A percentile compares a stretch with the other conserved stretches of the same genome.
phyloP scores from a whole-genome alignment of 768 basidiomycete species.

The Mycena amicta region DNA sequence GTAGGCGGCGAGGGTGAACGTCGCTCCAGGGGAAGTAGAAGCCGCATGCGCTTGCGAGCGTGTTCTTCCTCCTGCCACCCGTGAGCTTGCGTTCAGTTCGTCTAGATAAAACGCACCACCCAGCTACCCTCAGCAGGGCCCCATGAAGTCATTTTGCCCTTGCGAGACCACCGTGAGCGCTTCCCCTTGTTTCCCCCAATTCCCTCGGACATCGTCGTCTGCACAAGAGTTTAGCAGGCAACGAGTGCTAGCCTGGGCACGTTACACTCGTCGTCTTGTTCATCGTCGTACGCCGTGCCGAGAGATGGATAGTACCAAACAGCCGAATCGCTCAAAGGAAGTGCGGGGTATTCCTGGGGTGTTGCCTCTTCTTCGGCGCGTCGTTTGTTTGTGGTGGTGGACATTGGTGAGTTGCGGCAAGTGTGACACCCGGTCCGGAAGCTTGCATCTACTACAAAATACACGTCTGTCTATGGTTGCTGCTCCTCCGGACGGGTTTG shows the following conservation, averaged over 20 bases:
- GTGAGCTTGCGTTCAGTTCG: slow-evolving; percentile 12
- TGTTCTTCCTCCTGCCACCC: slow-evolving; percentile 71
- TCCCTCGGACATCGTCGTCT: slow-evolving; percentile 42
- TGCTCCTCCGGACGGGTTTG: slow-evolving; percentile 37
- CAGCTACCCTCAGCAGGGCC: slow-evolving; percentile 83
- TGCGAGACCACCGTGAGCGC: slow-evolving; percentile 80
- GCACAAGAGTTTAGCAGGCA: slow-evolving; percentile 19
- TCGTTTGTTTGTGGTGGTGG: background rate
- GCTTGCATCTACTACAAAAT: background rate
- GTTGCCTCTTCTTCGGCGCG: slow-evolving; percentile 20
- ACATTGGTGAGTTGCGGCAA: background rate
- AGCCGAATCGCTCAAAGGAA: slow-evolving; percentile 70
- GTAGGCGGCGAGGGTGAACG: slow-evolving; percentile 73
- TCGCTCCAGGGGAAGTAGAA: slow-evolving; percentile 60
- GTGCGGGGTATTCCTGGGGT: slow-evolving; percentile 35
- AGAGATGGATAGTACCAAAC: slow-evolving; percentile 86
- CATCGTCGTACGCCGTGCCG: slow-evolving; percentile 69
- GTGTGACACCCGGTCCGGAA: background rate
- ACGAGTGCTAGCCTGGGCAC: slow-evolving; percentile 39
- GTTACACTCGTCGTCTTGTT: slow-evolving; percentile 36
- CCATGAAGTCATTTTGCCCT: slow-evolving; percentile 83
- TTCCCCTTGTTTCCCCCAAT: slow-evolving; percentile 84
- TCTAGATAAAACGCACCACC: slow-evolving; percentile 66
- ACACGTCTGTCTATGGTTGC: background rate
- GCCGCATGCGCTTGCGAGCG: slow-evolving; percentile 77